Base-by-base conservation (phyloP, 768 basidiomycete species). In the Podaxis sp. region DNA sequence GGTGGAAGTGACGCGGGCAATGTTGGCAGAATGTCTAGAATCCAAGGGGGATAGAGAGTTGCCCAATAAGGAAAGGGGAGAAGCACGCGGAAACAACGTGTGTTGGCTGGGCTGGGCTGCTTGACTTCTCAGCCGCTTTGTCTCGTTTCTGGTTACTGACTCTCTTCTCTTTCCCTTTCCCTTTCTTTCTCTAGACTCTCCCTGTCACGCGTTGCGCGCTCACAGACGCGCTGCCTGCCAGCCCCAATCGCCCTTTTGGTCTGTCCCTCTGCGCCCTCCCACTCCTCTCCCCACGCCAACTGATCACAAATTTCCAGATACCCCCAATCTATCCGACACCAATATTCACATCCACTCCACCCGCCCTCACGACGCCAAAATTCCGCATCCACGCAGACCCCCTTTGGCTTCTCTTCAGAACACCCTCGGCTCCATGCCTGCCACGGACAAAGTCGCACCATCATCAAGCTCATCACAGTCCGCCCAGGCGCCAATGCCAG, bases 271-370 rank as follows among this genome's bases (percentile, higher is more conserved):
- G 15, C 22, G 56, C 30, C 38, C 24, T 55, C 64, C 62, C 58
- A 61, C 15, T 57, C 38, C 56, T 58, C 61, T 64, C 39, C 63
- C 59, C 59, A 36, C 38, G 24, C 28, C 28, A 51, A 3, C 39
- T 46, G 62, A 55, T 59, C 26, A 13, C 12, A 24, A 44, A 48
- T 40, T 39, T 15, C 15, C 36, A 76, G 76, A 74, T 71, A 70
- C 72, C 64, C 70, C 68, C 65, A 69, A 24, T 44, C n/a, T 44
- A 15, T 13, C 13, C 42, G 42, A 44, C 72, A 67, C 70, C 72
- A 75, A 71, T 73, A 71, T 72, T 19, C 74, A 70, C 69, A 71
- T 63, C 70, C 71, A 70, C 70, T 69, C 65, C 69, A 64, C 61
- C 66, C 67, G 70, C 65, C 59, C 65, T 55, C 65, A 49, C 59